A percentile compares a stretch with the other conserved stretches of the same genome.
These are phyloP conservation scores for Artemisia annua DNA, from an alignment of 129 eudicot genomes.

Conservation along the genomic window DNA sequence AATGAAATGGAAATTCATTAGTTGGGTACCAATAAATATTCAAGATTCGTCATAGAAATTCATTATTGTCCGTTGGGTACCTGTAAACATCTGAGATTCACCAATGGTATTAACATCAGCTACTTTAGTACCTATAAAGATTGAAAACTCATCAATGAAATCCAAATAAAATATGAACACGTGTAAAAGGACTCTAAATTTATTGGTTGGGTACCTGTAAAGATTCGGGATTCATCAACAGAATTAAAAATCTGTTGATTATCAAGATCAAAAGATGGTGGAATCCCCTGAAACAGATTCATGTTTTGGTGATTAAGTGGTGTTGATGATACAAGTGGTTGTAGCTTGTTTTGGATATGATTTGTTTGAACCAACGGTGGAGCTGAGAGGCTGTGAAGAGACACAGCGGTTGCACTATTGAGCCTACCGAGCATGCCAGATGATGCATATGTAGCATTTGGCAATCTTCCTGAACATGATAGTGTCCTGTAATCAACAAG, in stretches of 20 bases:
- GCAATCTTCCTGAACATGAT: conserved; percentile 50
- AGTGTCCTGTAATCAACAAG: conserved; percentile 55
- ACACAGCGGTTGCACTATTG: conserved; percentile 60
- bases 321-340: conserved; percentile 34
- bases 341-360: conserved; percentile 61
- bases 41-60: conserved; percentile 36
- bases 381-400: conserved; percentile 62
- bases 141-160: conserved; percentile 22
- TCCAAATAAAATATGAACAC: conserved; percentile 28
- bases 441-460: conserved; percentile 37
- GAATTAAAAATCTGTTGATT: conserved; percentile 44
- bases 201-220: conserved; percentile 38
- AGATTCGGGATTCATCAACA: conserved; percentile 42
- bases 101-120: conserved; percentile 38
- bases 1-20: conserved; percentile 26
- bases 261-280: conserved; percentile 59
- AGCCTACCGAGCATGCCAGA: conserved; percentile 71
- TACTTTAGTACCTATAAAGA: conserved; percentile 21
- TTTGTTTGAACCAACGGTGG: conserved; percentile 48
- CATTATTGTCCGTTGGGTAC: conserved; percentile 14
- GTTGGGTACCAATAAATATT: conserved; percentile 35
- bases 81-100: conserved; percentile 33
- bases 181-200: conserved; percentile 40
- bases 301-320: conserved; percentile 47
- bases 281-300: conserved; percentile 58